Conservation (phyloP, 78 protist genomes). For the Tieghemostelium lacteum region DNA sequence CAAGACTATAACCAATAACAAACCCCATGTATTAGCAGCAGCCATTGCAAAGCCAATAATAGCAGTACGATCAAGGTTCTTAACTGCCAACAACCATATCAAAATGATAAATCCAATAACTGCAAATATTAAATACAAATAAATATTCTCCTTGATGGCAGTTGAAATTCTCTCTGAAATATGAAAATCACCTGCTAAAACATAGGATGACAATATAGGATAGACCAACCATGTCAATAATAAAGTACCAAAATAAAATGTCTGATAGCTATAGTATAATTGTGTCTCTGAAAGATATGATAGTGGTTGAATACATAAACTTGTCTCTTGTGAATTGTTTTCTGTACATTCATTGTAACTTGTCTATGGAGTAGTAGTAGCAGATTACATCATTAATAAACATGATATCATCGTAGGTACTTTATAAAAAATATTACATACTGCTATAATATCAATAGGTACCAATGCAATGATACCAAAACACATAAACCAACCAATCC, state of each 20-base stretch:
- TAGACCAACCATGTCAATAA: slow-evolving; percentile 55
- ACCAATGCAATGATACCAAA: slow-evolving; percentile 52
- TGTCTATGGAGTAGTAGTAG: slow-evolving; percentile 7
- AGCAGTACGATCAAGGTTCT: slow-evolving; percentile 30
- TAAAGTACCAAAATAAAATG: slow-evolving; percentile 62
- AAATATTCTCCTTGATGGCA: slow-evolving; percentile 63
- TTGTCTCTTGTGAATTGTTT: background rate
- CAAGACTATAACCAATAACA: slow-evolving; percentile 52
- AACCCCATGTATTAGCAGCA: slow-evolving; percentile 86
- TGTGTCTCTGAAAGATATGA: slow-evolving; percentile 13
- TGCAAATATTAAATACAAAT: slow-evolving; percentile 49
- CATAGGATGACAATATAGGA: slow-evolving; percentile 71
- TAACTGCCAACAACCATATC: slow-evolving; percentile 63
- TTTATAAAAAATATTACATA: background rate
- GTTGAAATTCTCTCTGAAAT: slow-evolving; percentile 23
- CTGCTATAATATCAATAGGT: slow-evolving; percentile 50
- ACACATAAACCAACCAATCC: slow-evolving; percentile 81
- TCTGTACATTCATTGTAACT: slow-evolving; percentile 22
- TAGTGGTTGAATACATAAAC: slow-evolving; percentile 22
- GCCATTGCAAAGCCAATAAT: slow-evolving; percentile 85
- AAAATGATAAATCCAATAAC: slow-evolving; percentile 47
- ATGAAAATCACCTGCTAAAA: slow-evolving; percentile 79
- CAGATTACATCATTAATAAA: too few species aligned
- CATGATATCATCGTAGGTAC: background rate
- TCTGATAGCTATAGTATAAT: slow-evolving; percentile 3